These are phyloP conservation scores for Yarrowia osloensis DNA, from an alignment of 805 yeast genomes.

Conservation along the genomic window DNA sequence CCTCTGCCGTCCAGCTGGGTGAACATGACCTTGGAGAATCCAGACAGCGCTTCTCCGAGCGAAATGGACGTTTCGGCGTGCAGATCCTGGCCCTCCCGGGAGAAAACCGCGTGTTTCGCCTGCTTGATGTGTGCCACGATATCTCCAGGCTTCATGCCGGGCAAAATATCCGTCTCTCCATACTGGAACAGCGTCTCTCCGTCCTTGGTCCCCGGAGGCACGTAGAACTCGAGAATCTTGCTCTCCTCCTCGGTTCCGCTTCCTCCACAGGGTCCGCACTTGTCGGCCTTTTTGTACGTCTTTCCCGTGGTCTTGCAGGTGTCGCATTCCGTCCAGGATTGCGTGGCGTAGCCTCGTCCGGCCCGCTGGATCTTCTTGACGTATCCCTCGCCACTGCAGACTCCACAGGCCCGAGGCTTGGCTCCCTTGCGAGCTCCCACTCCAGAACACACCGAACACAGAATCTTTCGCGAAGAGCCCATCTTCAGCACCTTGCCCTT, in stretches of 20 bases:
- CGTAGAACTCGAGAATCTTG: conserved; percentile 72
- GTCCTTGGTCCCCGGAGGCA: conserved; percentile 68
- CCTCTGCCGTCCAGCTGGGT: conserved; percentile 81
- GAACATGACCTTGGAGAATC: conserved; percentile 64
- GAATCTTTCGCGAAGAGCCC: conserved; percentile 65
- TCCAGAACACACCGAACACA: conserved; percentile 76
- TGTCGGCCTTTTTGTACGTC: conserved; percentile 61
- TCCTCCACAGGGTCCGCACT: conserved; percentile 78
- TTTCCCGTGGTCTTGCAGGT: conserved; percentile 73
- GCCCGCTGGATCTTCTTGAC: conserved; percentile 61
- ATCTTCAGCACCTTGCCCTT: conserved; percentile 79
- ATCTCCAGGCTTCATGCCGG: conserved; percentile 76
- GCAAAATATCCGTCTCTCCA: conserved; percentile 75
- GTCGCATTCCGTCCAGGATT: conserved; percentile 60
- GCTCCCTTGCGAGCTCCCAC: conserved; percentile 70
- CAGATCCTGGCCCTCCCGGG: conserved; percentile 64
- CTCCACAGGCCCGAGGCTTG: conserved; percentile 55
- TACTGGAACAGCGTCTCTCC: conserved; percentile 61
- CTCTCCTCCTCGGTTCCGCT: conserved; percentile 60
- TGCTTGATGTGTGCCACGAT: conserved; percentile 63
- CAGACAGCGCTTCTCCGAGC: conserved; percentile 80
- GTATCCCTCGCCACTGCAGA: conserved; percentile 74
- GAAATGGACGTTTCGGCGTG: conserved; percentile 61
- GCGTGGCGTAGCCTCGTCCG: conserved; percentile 75
- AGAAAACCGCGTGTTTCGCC: conserved; percentile 52